phyloP scores from a whole-genome alignment of 805 yeast species.

The Pichia rugopelliculosa region DNA sequence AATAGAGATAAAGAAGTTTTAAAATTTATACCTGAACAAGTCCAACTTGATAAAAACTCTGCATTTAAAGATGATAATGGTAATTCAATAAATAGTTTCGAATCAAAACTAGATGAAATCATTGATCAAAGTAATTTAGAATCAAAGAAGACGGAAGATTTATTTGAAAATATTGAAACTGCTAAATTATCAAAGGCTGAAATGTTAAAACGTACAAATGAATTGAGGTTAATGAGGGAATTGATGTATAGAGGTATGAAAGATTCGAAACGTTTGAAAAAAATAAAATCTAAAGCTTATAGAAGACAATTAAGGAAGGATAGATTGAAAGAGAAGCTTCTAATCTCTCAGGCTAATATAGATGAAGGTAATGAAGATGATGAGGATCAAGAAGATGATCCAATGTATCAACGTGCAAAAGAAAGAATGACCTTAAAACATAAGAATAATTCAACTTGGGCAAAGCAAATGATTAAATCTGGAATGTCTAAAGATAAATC shows the following conservation, averaged over 20 bases:
- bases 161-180: slow-evolving; percentile 79
- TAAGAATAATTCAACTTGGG: slow-evolving; percentile 85
- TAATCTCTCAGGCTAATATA: slow-evolving; percentile 47
- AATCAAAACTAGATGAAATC: slow-evolving; percentile 52
- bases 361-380: slow-evolving; percentile 36
- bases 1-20: slow-evolving; percentile 82
- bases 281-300: slow-evolving; percentile 88
- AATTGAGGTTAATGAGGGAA: slow-evolving; percentile 87
- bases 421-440: slow-evolving; percentile 92
- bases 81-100: slow-evolving; percentile 52
- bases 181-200: slow-evolving; percentile 80
- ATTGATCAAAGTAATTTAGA: slow-evolving; percentile 58
- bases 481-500: slow-evolving; percentile 85
- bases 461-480: slow-evolving; percentile 77
- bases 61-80: slow-evolving; percentile 43
- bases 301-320: slow-evolving; percentile 84
- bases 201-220: slow-evolving; percentile 64
- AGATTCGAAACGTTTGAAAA: slow-evolving; percentile 84
- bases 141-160: slow-evolving; percentile 70
- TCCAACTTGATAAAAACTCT: slow-evolving; percentile 44
- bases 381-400: slow-evolving; percentile 48
- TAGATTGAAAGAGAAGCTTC: slow-evolving; percentile 55
- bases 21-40: slow-evolving; percentile 48
- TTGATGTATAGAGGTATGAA: slow-evolving; percentile 93
- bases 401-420: slow-evolving; percentile 69